Evolutionary conservation across 805 yeast species (phyloP), one percentile per base, ranked within the genome.

Genomic region (Metschnikowia orientalis): DNA sequence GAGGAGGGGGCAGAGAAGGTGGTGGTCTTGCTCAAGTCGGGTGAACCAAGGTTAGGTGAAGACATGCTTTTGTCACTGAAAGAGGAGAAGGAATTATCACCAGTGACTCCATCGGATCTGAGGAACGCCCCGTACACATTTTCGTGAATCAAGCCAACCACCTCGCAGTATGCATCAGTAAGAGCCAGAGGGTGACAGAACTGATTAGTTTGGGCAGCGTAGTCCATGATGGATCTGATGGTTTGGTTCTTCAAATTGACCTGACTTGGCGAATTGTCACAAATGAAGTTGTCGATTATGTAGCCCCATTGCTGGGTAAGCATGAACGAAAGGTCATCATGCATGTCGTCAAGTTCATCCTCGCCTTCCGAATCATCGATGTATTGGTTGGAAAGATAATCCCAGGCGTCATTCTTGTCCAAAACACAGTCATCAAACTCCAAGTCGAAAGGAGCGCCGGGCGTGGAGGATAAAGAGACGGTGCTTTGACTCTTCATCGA

Each of bases 181-280:
- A 63, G 46, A 13, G 51, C 48, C 5, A 17, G 18, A 2, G 67
- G 68, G 16, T 40, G 39, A 28, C 57, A 63, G 8, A 61, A 42
- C 30, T 45, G 34, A 8, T 55, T 35, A 8, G 18, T 23, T 8
- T 21, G 13, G 8, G 35, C 28, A 17, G 50, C 34, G 13, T 42
- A 48, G 8, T 32, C 37, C 20, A 54, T 24, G 24, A 62, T 47
- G 8, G 45, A 42, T 10, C 56, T 49, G 38, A 51, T 57, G 3
- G 70, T 54, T 6, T 59, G 56, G 38, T 58, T 48, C 0, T 77
- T 69, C 15, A 75, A 41, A 48, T 75, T 75, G 38, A 75, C 61
- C 48, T 75, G 77, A 24, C 57, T 58, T 2, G 67, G 64, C 1
- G 79, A 59, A 34, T 70, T 61, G 9, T 56, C 57, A 8, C 42